Evolutionary conservation across 176 grass and related monocot species (phyloP).

Genomic region (Zea luxurians): DNA sequence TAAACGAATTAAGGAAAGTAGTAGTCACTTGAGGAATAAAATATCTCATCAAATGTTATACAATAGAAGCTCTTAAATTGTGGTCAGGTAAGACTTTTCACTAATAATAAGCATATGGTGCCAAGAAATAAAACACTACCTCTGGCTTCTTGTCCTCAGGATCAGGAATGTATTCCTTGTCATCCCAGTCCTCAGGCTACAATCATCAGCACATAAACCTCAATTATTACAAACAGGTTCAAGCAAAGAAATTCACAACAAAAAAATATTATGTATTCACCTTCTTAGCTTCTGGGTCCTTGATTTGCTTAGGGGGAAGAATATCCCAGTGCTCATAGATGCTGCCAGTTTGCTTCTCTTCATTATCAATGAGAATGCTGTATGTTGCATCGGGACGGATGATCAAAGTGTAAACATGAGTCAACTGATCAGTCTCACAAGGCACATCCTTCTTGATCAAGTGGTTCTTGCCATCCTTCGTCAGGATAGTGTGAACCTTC

Average conservation of each 20-base stretch:
- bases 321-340: conserved; percentile 90
- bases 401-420: conserved; percentile 86
- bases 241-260: background rate
- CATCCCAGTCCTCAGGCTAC: conserved; percentile 97
- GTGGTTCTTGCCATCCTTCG: conserved; percentile 75
- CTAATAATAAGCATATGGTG: too few relatives aligned
- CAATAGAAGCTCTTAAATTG: background rate
- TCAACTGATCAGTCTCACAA: conserved; percentile 79
- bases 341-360: conserved; percentile 79
- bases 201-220: conserved; percentile 7
- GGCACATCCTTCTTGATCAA: conserved; percentile 93
- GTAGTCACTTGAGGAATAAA: background rate
- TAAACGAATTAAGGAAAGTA: background rate
- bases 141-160: conserved; percentile 93
- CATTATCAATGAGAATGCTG: conserved; percentile 83
- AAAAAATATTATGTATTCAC: conserved; percentile 12
- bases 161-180: conserved; percentile 90
- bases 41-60: background rate
- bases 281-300: conserved; percentile 85
- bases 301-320: conserved; percentile 73
- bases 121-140: conserved; percentile 21
- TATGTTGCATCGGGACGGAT: conserved; percentile 81
- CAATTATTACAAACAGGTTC: background rate
- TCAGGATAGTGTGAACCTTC: conserved; percentile 79
- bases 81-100: background rate